phyloP scores from a whole-genome alignment of 2,329 filamentous ascomycete species.

The Acephala macrosclerotiorum region DNA sequence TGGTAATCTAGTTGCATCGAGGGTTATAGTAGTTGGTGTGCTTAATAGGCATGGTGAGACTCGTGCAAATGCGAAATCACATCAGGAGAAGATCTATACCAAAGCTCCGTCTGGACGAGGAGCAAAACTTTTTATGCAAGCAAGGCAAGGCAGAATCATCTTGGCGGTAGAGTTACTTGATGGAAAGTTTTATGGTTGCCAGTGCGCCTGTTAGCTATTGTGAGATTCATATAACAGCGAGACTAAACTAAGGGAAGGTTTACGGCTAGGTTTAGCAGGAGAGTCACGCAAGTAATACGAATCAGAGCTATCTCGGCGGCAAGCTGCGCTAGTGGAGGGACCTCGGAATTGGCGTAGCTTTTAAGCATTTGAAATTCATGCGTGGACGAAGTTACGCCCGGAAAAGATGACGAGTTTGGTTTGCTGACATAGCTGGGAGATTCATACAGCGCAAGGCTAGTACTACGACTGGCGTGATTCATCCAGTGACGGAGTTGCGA shows the following conservation, averaged over 20 bases:
- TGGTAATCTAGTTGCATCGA: neutral
- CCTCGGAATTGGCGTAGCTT: slow-evolving; percentile 21
- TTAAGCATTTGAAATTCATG: slow-evolving; percentile 29
- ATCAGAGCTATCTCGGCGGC: slow-evolving; percentile 22
- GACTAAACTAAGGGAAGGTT: slow-evolving; percentile 24
- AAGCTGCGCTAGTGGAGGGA: slow-evolving; percentile 22
- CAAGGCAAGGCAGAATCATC: slow-evolving; percentile 19
- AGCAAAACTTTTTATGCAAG: slow-evolving; percentile 23
- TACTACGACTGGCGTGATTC: slow-evolving; percentile 22
- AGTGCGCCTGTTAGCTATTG: slow-evolving; percentile 15
- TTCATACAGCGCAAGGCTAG: slow-evolving; percentile 26
- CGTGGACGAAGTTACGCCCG: slow-evolving; percentile 26
- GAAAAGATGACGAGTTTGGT: slow-evolving; percentile 25
- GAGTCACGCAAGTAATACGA: slow-evolving; percentile 25
- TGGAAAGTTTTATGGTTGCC: slow-evolving; percentile 13
- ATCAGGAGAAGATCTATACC: slow-evolving; percentile 20
- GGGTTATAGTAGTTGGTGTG: slow-evolving; percentile 15
- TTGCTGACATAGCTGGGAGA: slow-evolving; percentile 26
- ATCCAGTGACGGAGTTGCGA: slow-evolving; percentile 25
- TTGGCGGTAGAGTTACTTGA: slow-evolving; percentile 16
- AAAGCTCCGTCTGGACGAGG: slow-evolving; percentile 18
- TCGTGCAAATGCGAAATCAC: slow-evolving; percentile 20
- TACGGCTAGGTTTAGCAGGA: slow-evolving; percentile 24
- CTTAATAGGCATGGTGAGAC: slow-evolving; percentile 20
- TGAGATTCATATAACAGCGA: slow-evolving; percentile 23